Evolutionary conservation across 805 yeast species (phyloP).

Genomic region (Teunomyces lycoperdinae): DNA sequence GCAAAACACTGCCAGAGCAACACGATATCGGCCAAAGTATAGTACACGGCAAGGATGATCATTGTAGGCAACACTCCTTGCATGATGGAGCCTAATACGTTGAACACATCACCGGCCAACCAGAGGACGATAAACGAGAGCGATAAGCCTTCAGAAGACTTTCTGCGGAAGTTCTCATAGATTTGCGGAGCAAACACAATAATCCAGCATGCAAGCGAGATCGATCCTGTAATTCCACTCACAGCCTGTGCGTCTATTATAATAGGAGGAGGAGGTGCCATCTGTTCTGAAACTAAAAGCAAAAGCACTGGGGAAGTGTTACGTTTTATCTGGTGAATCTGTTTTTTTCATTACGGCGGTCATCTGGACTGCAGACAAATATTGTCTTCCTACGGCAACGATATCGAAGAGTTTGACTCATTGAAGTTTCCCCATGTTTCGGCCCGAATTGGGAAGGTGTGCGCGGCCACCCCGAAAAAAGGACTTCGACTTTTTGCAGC

Average conservation of each 20-base stretch:
- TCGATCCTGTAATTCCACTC: constrained; percentile 79
- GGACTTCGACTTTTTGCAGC: not conserved
- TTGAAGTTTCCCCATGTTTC: constrained; percentile 1
- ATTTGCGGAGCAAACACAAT: constrained; percentile 97
- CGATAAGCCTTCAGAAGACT: constrained; percentile 88
- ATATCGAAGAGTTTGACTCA: not conserved
- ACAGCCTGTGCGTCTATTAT: constrained; percentile 66
- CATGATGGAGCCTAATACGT: constrained; percentile 83
- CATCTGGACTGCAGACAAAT: not conserved
- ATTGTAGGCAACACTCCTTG: constrained; percentile 94
- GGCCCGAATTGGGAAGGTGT: not conserved
- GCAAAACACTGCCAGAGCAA: constrained; percentile 78
- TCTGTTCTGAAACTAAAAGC: no score
- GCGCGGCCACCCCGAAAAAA: not conserved
- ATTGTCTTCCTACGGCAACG: not conserved
- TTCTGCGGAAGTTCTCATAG: constrained; percentile 82
- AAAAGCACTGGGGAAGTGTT: constrained; percentile 9
- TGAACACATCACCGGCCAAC: constrained; percentile 92
- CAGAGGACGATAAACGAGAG: constrained; percentile 82
- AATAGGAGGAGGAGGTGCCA: constrained; percentile 67
- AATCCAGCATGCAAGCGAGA: constrained; percentile 96
- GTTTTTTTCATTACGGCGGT: not conserved
- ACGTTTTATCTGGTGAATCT: not conserved
- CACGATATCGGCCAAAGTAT: constrained; percentile 86
- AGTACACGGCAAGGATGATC: constrained; percentile 88